Evolutionary conservation across 768 basidiomycete species (phyloP), one percentile per base, ranked within the genome.

Genomic region (Polyporus arcularius): DNA sequence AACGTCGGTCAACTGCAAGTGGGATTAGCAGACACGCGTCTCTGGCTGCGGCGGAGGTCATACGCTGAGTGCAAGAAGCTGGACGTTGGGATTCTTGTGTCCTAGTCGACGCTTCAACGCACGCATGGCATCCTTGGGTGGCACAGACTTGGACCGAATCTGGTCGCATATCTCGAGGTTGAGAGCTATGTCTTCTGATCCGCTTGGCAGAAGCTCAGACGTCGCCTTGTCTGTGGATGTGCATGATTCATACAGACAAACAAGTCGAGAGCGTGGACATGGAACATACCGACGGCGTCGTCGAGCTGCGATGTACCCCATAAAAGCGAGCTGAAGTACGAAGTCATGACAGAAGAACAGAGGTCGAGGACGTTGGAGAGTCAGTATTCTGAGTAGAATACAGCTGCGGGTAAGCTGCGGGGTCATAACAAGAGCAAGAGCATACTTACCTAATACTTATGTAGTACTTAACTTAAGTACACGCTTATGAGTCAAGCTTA

Each of bases 151-250:
- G 6, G 93, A 93, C 55, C 95, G 86, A 72, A 99, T 95, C 75
- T 96, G 90, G 76, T 99, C 97, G 65, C 94, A 94, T 80, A 98
- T 93, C 73, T 98, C 94, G 60, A 99, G 90, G 68, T 90, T 90
- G 64, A 94, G 81, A 9, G 94, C 93, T 41, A 98, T 94, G 74
- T 98, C 94, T 72, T 96, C 93, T 54, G 85, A 78, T 30, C 90
- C 90, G 49, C 85, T 82, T 41, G 94, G 92, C 55, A 94, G 76
- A 28, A 94, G 80, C 73, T 95, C 93, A 4, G 94, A 94, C 15
- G 95, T 97, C n/a, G 92, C 92, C 77, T 92, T 94, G 80, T 95
- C 94, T 96, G 73, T 26, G 21, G 21, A 57, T 28, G 38, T 16
- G 53, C 47, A 57, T 32, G 45, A 42, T 58, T 11, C 35, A 18